phyloP scores from a whole-genome alignment of 768 basidiomycete species.

The Kwoniella bestiolae region DNA sequence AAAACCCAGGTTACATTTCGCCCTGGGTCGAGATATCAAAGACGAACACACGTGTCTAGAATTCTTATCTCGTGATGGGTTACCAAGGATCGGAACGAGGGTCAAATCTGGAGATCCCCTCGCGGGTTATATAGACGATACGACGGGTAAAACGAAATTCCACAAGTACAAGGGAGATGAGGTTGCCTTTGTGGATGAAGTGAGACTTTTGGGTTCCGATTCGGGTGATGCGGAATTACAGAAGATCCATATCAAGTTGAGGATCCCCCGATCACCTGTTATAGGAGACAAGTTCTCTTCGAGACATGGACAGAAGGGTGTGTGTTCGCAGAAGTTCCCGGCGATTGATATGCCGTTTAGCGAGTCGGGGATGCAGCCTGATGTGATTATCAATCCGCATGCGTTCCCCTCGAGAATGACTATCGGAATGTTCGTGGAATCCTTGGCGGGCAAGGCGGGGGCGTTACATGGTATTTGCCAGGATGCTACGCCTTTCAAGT shows the following conservation, averaged over 20 bases:
- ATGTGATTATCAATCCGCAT: conserved; percentile 99
- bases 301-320: conserved; percentile 98
- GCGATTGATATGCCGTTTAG: conserved; percentile 97
- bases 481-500: conserved; percentile 98
- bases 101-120: conserved; percentile 76
- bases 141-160: conserved; percentile 76
- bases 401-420: conserved; percentile 99
- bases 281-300: conserved; percentile 99
- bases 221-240: conserved; percentile 84
- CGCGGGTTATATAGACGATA: conserved; percentile 85
- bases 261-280: conserved; percentile 91
- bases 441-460: conserved; percentile 98
- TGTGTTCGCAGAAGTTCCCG: conserved; percentile 99
- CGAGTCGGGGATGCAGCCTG: conserved; percentile 98
- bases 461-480: conserved; percentile 98
- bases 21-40: conserved; percentile 73
- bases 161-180: conserved; percentile 98
- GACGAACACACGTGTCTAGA: conserved; percentile 59
- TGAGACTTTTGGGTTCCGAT: conserved; percentile 88
- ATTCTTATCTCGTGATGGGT: conserved; percentile 78
- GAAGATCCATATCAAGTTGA: conserved; percentile 89
- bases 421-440: conserved; percentile 99
- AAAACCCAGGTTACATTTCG: conserved; percentile 82
- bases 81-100: conserved; percentile 75
- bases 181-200: conserved; percentile 82